Evolutionary conservation across 441 rosid species (phyloP).

Genomic region (Brassica hybrid): DNA sequence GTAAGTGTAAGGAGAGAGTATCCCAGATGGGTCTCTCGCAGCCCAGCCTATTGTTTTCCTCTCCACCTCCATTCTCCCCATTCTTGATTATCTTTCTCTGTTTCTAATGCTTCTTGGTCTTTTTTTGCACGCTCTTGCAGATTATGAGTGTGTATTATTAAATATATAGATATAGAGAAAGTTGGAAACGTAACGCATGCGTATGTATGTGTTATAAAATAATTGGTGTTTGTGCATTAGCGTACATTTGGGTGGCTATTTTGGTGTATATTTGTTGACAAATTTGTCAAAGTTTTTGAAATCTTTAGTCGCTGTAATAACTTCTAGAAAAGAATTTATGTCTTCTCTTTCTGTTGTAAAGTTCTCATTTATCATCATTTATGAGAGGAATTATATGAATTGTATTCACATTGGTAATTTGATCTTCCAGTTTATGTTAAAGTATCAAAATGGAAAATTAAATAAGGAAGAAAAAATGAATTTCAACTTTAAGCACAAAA

Average conservation of each 20-base stretch:
- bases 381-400: not conserved
- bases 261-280: conserved; percentile 26
- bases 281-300: conserved; percentile 24
- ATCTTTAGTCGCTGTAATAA: not conserved
- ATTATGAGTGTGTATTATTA: not conserved
- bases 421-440: not conserved
- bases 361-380: not conserved
- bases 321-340: conserved; percentile 17
- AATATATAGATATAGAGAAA: conserved; percentile 8
- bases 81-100: too few relatives aligned
- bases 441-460: not conserved
- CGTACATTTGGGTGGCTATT: conserved; percentile 10
- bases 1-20: conserved; percentile 79
- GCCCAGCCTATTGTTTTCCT: conserved; percentile 77
- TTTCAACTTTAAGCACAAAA: too few relatives aligned
- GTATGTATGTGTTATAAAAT: conserved; percentile 11
- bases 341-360: not conserved
- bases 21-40: conserved; percentile 77
- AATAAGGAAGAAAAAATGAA: not conserved
- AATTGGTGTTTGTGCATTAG: conserved; percentile 15
- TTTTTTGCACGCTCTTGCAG: not conserved
- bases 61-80: conserved; percentile 66
- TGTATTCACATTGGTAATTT: not conserved
- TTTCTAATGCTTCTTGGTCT: not conserved
- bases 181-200: conserved; percentile 36